Base-by-base conservation (phyloP, 1,284 basidiomycete species). In the Schizophyllum commune region DNA sequence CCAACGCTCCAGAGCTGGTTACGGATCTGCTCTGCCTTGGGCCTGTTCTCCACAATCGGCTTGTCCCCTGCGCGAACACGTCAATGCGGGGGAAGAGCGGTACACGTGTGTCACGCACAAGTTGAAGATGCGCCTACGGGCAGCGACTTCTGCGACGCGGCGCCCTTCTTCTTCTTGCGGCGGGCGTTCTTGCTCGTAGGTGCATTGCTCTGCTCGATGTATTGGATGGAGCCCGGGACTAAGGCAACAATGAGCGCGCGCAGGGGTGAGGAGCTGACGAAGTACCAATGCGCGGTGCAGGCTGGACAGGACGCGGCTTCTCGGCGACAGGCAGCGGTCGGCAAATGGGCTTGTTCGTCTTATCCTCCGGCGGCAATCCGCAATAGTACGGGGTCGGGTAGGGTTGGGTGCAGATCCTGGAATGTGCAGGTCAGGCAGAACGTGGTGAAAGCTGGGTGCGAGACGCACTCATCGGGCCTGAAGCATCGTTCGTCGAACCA, bases 301-400 rank as follows among this genome's bases (percentile, higher is more conserved):
- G 27, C 27, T 27, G 27, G 5, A 27, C 27, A 47, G 75, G 75
- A 0, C 74, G 72, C 0, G 71, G 62, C 58, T 73, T 72, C 32
- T 71, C 64, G 2, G 69, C 66, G 13, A 69, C 70, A 17, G 84
- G 86, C 21, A 89, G 75, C 19, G 80, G 83, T 1, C 83, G 79
- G 65, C 86, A 89, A 55, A 89, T 71, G 0, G 75, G 70, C 32
- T 78, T 77, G 64, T 79, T 79, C 0, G 83, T 87, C 57, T 66
- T 71, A 64, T 85, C 83, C 68, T 86, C 85, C 0, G 67, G 52
- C 0, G 85, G 86, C 1, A 77, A 69, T 0, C 72, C 70, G 64
- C 88, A 89, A 70, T 79, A 82, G 55, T 73, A 68, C 0, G 84
- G 78, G 4, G 62, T 11, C 0, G 88, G 88, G 66, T 89, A 89